A percentile compares a stretch with the other conserved stretches of the same genome.
Evolutionary conservation across 352 stramenopile species (phyloP).

Genomic region (Elongisporangium undulatum): DNA sequence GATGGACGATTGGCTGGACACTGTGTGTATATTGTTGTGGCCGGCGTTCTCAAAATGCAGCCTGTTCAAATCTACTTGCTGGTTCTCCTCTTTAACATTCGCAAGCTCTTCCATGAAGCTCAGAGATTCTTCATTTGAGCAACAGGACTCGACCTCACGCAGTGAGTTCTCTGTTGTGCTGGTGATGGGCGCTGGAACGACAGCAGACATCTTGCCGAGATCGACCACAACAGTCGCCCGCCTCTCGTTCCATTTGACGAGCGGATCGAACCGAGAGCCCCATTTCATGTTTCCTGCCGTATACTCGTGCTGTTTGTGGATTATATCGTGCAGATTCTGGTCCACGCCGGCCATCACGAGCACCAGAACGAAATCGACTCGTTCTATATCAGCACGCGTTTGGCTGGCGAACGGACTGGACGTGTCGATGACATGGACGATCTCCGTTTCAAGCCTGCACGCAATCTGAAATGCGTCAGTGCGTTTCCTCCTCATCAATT

Average conservation of each 20-base stretch:
- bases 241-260: slow-evolving; percentile 32
- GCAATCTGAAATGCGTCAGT: neutral
- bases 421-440: slow-evolving; percentile 39
- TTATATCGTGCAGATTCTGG: slow-evolving; percentile 55
- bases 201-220: slow-evolving; percentile 35
- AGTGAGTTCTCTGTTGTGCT: neutral
- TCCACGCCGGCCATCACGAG: slow-evolving; percentile 55
- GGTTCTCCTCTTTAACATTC: slow-evolving; percentile 3
- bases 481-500: no score
- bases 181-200: slow-evolving; percentile 12
- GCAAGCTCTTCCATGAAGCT: slow-evolving; percentile 2
- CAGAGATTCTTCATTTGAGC: neutral
- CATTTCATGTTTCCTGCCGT: slow-evolving; percentile 31
- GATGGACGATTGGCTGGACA: no score
- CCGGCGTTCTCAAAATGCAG: slow-evolving; percentile 3
- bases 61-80: slow-evolving; percentile 7
- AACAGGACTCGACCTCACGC: slow-evolving; percentile 15
- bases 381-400: slow-evolving; percentile 17
- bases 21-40: no score
- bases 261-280: slow-evolving; percentile 30
- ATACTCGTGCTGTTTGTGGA: slow-evolving; percentile 54
- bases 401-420: slow-evolving; percentile 43
- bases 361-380: slow-evolving; percentile 47
- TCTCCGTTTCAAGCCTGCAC: slow-evolving; percentile 41
- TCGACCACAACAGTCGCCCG: slow-evolving; percentile 33